These are phyloP conservation scores for Penicillium sp. DNA, from an alignment of 2,329 filamentous ascomycete species.

Conservation along the genomic window DNA sequence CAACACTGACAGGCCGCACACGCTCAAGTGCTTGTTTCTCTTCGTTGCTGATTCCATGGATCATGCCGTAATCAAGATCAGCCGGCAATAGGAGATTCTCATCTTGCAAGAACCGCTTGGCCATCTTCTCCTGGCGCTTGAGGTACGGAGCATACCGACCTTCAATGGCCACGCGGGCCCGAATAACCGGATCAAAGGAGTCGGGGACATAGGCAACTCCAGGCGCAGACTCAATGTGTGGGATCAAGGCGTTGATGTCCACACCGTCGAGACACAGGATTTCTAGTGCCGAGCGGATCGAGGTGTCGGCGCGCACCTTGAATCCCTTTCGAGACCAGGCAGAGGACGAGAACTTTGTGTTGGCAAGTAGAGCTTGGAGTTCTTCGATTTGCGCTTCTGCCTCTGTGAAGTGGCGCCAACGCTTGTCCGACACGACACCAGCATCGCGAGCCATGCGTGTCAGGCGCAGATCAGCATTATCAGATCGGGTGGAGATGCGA, in stretches of 20 bases:
- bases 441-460: conserved; percentile 74
- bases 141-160: conserved; percentile 86
- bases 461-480: conserved; percentile 88
- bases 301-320: conserved; percentile 64
- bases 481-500: conserved; percentile 84
- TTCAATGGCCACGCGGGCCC: conserved; percentile 74
- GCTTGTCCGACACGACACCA: conserved; percentile 74
- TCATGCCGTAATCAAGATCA: conserved; percentile 71
- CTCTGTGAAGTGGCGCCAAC: conserved; percentile 71
- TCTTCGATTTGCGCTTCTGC: conserved; percentile 67
- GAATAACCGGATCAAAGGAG: conserved; percentile 57
- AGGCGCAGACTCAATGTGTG: conserved; percentile 47
- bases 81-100: conserved; percentile 71
- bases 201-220: conserved; percentile 47
- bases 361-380: conserved; percentile 62
- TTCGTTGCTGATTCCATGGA: conserved; percentile 75
- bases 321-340: conserved; percentile 73
- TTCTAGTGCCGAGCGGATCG: conserved; percentile 72
- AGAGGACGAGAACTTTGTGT: conserved; percentile 58
- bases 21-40: conserved; percentile 71
- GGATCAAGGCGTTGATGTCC: conserved; percentile 57
- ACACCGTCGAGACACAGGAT: conserved; percentile 69
- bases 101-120: conserved; percentile 69
- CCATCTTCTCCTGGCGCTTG: conserved; percentile 66
- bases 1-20: conserved; percentile 78